phyloP scores from a whole-genome alignment of 306 rosid species.

The Gastrolobium villosum region DNA sequence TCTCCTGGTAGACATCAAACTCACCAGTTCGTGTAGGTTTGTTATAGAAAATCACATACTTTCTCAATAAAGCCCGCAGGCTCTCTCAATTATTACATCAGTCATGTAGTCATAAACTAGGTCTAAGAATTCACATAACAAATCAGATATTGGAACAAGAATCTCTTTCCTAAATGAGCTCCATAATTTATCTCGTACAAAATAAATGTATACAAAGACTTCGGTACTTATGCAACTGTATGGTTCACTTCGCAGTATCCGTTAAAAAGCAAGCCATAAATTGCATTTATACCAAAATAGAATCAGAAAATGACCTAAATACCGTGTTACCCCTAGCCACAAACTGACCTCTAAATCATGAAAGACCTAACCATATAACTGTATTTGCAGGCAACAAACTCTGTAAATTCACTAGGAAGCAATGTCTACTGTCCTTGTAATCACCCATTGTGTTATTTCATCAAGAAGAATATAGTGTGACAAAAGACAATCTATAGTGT shows the following conservation, averaged over 20 bases:
- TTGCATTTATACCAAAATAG: neutral
- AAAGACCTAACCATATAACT: too few species aligned
- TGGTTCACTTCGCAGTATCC: neutral
- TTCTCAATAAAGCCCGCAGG: neutral
- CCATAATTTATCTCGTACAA: neutral
- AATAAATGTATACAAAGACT: neutral
- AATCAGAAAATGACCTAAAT: too few species aligned
- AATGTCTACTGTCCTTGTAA: neutral
- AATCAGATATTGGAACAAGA: neutral
- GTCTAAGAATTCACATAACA: neutral
- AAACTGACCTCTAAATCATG: too few species aligned
- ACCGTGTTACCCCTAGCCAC: too few species aligned
- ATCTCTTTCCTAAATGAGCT: neutral
- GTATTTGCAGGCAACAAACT: too few species aligned
- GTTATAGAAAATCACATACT: neutral
- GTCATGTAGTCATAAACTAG: neutral
- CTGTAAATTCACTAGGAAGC: neutral
- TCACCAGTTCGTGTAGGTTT: conserved; percentile 15
- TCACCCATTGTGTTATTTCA: neutral
- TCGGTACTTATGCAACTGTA: neutral
- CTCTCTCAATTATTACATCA: neutral
- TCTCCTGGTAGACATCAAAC: conserved; percentile 14
- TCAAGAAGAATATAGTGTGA: neutral
- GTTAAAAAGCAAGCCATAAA: neutral
- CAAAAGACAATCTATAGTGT: neutral